Percentiles rank a stretch among this genome's conserved stretches.
phyloP scores from a whole-genome alignment of 805 yeast genomes.

The Barnettozyma californica region DNA sequence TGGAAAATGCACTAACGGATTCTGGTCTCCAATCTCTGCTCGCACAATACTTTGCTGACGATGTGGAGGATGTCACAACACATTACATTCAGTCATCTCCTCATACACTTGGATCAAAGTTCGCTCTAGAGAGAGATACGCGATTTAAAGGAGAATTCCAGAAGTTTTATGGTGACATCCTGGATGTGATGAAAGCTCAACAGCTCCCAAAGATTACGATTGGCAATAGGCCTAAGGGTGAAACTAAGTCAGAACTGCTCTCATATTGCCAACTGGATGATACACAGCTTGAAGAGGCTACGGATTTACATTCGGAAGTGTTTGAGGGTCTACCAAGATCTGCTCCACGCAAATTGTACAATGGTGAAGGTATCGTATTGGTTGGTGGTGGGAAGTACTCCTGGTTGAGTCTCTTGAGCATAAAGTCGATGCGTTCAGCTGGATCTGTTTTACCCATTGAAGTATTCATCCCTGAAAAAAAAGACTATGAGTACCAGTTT shows the following conservation, averaged over 20 bases:
- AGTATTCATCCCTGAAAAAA: conserved; percentile 60
- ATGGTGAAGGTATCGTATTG: conserved; percentile 50
- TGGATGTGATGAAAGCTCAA: background rate
- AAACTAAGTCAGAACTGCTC: background rate
- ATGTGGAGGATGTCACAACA: background rate
- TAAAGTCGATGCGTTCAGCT: conserved; percentile 47
- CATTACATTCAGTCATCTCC: background rate
- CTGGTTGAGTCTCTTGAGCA: conserved; percentile 48
- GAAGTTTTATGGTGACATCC: background rate
- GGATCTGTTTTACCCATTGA: conserved; percentile 73
- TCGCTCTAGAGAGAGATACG: background rate
- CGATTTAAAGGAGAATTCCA: background rate
- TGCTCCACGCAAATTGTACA: background rate
- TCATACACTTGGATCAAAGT: background rate
- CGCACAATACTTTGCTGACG: background rate
- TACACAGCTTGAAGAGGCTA: background rate
- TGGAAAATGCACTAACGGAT: background rate
- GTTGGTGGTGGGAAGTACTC: conserved; percentile 69
- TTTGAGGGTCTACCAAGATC: background rate
- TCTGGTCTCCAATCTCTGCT: background rate
- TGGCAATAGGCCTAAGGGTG: background rate
- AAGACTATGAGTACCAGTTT: conserved; percentile 61
- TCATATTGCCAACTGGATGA: background rate
- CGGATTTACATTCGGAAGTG: background rate
- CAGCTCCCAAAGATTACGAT: background rate